These are phyloP conservation scores for Coemansia reversa DNA, from an alignment of 192 early-diverging fungal genomes.

Conservation along the genomic window DNA sequence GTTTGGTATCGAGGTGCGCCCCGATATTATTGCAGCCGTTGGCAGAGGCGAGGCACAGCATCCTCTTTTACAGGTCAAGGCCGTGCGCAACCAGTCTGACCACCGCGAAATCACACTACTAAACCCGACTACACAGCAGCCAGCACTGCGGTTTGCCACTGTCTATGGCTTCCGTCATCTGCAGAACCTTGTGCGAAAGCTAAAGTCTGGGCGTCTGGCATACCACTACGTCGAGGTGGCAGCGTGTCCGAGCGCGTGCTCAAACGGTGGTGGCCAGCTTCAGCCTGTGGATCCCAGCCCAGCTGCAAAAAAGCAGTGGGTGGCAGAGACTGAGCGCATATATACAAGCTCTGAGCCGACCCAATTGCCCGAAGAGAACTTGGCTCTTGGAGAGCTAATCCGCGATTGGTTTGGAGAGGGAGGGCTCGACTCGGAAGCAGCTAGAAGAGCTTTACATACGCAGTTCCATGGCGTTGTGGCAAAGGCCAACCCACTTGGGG, in stretches of 20 bases:
- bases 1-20: conserved; percentile 67
- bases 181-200: conserved; percentile 96
- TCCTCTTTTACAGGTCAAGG: conserved; percentile 61
- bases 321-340: conserved; percentile 62
- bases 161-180: conserved; percentile 97
- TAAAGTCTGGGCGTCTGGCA: conserved; percentile 69
- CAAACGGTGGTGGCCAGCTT: conserved; percentile 96
- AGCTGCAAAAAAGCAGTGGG: conserved; percentile 72
- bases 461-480: conserved; percentile 83
- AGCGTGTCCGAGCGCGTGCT: conserved; percentile 96
- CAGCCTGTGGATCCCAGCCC: conserved; percentile 56
- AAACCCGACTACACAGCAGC: conserved; percentile 51
- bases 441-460: conserved; percentile 68
- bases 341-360: conserved; percentile 59
- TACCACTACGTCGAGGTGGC: conserved; percentile 97
- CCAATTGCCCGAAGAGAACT: conserved; percentile 68
- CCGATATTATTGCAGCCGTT: conserved; percentile 55
- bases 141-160: conserved; percentile 75
- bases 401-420: conserved; percentile 75
- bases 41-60: conserved; percentile 40
- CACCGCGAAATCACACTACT: conserved; percentile 67
- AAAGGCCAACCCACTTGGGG: conserved; percentile 71
- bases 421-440: conserved; percentile 63
- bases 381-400: conserved; percentile 61
- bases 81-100: conserved; percentile 77